Percentiles rank a stretch among this genome's conserved stretches.
Conservation (phyloP, 495 filamentous ascomycete genomes). For the Trypethelium eluteriae region DNA sequence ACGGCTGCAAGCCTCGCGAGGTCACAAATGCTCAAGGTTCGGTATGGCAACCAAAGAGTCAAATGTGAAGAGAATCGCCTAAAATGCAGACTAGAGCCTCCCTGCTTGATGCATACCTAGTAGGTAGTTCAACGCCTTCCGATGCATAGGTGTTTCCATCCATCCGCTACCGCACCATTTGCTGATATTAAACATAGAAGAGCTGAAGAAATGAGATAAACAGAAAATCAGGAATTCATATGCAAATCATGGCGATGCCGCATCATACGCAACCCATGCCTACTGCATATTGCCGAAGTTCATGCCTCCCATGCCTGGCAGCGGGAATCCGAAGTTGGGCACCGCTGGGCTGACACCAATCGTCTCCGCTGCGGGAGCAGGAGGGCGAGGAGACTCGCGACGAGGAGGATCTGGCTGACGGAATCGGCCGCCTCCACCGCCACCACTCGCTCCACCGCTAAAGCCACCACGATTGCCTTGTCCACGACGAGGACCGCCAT, state of each 20-base stretch:
- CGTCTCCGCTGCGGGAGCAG: slow-evolving; percentile 40
- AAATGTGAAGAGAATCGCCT: not conserved
- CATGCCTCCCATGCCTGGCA: slow-evolving; percentile 29
- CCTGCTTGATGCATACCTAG: not conserved
- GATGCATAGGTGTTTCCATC: not conserved
- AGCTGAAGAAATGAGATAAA: not conserved
- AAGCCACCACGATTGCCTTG: slow-evolving; percentile 60
- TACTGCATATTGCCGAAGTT: slow-evolving; percentile 9
- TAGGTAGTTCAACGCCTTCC: slow-evolving; percentile 6
- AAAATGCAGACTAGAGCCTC: not conserved
- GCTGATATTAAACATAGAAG: not conserved
- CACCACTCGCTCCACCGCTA: slow-evolving; percentile 43
- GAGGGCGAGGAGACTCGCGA: slow-evolving; percentile 31
- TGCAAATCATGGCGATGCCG: not conserved
- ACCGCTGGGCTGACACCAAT: slow-evolving; percentile 54
- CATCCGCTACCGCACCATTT: not conserved
- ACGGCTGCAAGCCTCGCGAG: too few relatives aligned
- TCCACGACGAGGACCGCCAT: slow-evolving; percentile 47
- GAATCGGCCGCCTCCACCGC: slow-evolving; percentile 22
- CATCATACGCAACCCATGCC: not conserved
- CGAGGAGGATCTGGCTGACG: slow-evolving; percentile 39
- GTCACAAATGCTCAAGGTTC: too few relatives aligned
- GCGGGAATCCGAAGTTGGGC: slow-evolving; percentile 62
- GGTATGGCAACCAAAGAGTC: too few relatives aligned
- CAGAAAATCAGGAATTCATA: not conserved